Conservation (phyloP, 1,284 basidiomycete genomes). For the Meripilus lineatus region DNA sequence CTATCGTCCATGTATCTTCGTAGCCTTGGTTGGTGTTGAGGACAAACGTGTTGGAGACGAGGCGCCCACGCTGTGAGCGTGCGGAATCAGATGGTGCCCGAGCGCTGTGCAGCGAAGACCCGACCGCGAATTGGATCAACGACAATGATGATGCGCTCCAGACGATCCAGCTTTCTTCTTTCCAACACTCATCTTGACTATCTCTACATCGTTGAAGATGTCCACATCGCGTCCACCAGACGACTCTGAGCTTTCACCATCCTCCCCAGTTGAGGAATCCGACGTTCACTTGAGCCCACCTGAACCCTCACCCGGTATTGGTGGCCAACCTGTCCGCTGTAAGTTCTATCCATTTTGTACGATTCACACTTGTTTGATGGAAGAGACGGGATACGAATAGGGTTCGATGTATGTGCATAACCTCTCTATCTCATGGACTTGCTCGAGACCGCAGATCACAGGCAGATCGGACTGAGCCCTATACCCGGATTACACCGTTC, state of each 20-base stretch:
- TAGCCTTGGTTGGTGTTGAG: no score
- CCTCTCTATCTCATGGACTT: not conserved
- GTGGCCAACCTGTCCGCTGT: constrained; percentile 27
- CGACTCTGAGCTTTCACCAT: constrained; percentile 9
- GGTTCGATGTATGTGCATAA: constrained; percentile 26
- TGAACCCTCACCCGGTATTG: constrained; percentile 24
- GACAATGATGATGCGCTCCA: no score
- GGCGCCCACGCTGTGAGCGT: no score
- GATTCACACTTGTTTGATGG: not conserved
- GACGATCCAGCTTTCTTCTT: no score
- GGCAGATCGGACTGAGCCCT: constrained; percentile 77
- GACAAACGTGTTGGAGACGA: no score
- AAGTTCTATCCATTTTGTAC: constrained; percentile 11
- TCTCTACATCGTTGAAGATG: no score
- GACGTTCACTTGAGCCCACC: constrained; percentile 14
- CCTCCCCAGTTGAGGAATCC: constrained; percentile 22
- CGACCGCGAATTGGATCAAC: no score
- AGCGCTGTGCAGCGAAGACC: no score
- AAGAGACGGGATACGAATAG: constrained; percentile 10
- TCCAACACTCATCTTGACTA: no score
- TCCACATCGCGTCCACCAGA: not conserved
- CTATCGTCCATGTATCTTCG: no score
- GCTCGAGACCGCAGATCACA: no score
- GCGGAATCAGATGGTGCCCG: no score
- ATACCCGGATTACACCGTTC: constrained; percentile 75